phyloP scores from a whole-genome alignment of 2,329 filamentous ascomycete species.

The Fusarium buharicum region DNA sequence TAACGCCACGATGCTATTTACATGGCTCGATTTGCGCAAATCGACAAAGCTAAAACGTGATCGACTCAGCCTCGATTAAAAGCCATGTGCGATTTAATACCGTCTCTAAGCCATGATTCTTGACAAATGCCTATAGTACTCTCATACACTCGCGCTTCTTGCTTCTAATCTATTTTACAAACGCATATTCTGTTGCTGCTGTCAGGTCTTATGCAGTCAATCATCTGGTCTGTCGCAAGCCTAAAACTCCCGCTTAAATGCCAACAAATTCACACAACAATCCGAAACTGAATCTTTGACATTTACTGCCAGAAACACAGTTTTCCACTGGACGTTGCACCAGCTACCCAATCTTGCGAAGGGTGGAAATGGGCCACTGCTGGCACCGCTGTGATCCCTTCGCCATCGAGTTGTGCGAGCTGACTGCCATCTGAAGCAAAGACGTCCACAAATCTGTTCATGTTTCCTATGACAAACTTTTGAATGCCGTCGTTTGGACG shows the following conservation, averaged over 20 bases:
- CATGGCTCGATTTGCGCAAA: neutral
- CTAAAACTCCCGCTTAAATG: conserved; percentile 37
- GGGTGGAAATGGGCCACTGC: conserved; percentile 93
- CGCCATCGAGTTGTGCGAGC: conserved; percentile 85
- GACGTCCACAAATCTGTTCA: conserved; percentile 96
- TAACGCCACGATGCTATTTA: conserved; percentile 1
- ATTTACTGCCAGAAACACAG: conserved; percentile 85
- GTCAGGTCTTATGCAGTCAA: conserved; percentile 9
- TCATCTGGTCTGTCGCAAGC: conserved; percentile 14
- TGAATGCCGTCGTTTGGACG: conserved; percentile 81
- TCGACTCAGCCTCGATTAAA: conserved; percentile 19
- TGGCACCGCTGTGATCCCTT: conserved; percentile 93
- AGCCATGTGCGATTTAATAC: conserved; percentile 9
- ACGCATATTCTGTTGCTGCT: conserved; percentile 8
- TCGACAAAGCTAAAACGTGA: conserved; percentile 19
- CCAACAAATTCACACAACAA: conserved; percentile 2
- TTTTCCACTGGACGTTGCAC: conserved; percentile 91
- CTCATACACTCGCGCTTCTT: conserved; percentile 7
- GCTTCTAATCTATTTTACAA: conserved; percentile 2
- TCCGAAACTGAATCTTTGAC: neutral
- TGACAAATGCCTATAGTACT: neutral
- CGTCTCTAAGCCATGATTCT: conserved; percentile 2
- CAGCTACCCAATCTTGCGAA: conserved; percentile 88
- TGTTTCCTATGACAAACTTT: conserved; percentile 93
- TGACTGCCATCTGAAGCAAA: conserved; percentile 86